Evolutionary conservation across 169 alveolate genomes (phyloP).

Genomic region (Plasmodium cynomolgi): DNA sequence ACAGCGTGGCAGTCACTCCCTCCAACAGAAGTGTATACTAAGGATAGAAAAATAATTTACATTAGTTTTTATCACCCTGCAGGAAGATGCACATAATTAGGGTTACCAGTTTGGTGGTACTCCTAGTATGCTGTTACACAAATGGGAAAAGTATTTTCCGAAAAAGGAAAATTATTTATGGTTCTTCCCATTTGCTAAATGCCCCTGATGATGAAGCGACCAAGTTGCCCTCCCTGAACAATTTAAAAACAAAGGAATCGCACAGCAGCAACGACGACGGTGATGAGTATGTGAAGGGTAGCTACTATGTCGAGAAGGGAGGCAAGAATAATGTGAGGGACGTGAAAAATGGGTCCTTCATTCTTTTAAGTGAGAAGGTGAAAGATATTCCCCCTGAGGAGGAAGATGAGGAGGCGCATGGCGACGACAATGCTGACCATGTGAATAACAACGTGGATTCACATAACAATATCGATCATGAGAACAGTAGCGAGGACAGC

Average conservation of each 20-base stretch:
- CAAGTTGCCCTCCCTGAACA: not conserved
- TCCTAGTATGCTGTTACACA: not conserved
- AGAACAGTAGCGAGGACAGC: not conserved
- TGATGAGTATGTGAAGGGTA: not conserved
- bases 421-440: conserved; percentile 7
- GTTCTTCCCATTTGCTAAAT: not conserved
- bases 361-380: conserved; percentile 6
- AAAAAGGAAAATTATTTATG: not conserved
- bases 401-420: conserved; percentile 24
- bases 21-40: not conserved
- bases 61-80: not conserved
- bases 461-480: not conserved
- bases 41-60: not conserved
- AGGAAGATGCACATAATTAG: conserved; percentile 3
- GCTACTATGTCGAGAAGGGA: not conserved
- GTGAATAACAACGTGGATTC: not conserved
- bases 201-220: not conserved
- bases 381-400: conserved; percentile 26
- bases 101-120: not conserved
- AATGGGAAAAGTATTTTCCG: conserved; percentile 10
- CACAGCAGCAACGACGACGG: not conserved
- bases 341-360: conserved; percentile 37
- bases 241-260: not conserved
- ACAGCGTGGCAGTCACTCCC: not conserved
- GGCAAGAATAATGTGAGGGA: not conserved